A percentile compares a stretch with the other conserved stretches of the same genome.
Evolutionary conservation across 192 early-diverging fungal species (phyloP).

Genomic region (Phlyctochytrium arcticum): DNA sequence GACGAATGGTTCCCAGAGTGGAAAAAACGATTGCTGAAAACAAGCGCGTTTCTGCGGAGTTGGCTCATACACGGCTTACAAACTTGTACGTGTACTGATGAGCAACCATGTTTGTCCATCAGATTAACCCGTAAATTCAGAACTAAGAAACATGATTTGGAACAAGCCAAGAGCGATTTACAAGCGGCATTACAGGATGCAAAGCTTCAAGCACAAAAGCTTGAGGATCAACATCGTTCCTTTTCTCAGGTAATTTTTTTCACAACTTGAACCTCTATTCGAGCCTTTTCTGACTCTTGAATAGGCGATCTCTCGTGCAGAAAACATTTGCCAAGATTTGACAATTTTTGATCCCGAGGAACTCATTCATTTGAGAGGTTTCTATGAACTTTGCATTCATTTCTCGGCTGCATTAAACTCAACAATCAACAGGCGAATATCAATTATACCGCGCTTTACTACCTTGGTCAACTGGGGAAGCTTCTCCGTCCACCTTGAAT

Average conservation of each 20-base stretch:
- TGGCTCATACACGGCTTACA: no score
- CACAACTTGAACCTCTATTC: background rate
- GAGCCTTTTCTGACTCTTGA: background rate
- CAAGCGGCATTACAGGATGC: background rate
- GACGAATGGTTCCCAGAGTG: no score
- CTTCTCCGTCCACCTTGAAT: background rate
- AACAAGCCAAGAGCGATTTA: background rate
- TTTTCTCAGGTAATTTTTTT: background rate
- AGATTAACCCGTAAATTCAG: no score
- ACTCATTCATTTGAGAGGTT: slow-evolving; percentile 13
- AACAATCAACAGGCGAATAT: slow-evolving; percentile 4
- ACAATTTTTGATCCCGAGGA: slow-evolving; percentile 27
- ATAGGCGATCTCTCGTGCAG: background rate
- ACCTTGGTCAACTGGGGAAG: slow-evolving; percentile 3
- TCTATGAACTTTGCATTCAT: background rate
- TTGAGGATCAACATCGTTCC: background rate
- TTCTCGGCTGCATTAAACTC: background rate
- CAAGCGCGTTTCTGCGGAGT: no score
- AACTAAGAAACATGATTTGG: no score
- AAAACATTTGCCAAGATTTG: slow-evolving; percentile 17
- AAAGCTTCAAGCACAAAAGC: background rate
- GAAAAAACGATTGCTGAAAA: no score
- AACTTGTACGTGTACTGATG: no score
- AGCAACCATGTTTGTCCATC: no score
- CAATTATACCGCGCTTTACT: slow-evolving; percentile 15